Evolutionary conservation across 2,329 filamentous ascomycete genomes (phyloP).

Genomic region (Aspergillus sp.): DNA sequence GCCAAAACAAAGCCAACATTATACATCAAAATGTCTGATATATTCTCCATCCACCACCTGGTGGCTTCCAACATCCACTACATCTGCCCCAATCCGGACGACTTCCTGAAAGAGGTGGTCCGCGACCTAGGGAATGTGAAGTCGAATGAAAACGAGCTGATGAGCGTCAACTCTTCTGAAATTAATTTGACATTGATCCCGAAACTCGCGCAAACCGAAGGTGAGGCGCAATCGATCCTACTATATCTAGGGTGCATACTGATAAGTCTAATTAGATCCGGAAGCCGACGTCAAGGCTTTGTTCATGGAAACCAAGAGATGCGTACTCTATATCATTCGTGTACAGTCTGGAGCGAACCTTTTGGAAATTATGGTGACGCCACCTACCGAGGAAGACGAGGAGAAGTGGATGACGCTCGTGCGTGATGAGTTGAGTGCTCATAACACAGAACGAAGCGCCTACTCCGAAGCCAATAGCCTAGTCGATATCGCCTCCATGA

Average conservation of each 20-base stretch:
- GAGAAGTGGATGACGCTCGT: constrained; percentile 81
- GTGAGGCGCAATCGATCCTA: constrained; percentile 36
- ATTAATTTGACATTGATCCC: constrained; percentile 89
- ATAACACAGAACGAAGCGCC: constrained; percentile 71
- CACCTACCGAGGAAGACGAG: constrained; percentile 83
- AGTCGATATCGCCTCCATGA: constrained; percentile 84
- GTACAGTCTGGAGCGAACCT: constrained; percentile 89
- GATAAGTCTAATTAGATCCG: constrained; percentile 59
- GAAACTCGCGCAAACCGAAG: constrained; percentile 82
- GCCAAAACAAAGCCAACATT: constrained; percentile 93
- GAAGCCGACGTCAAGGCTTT: constrained; percentile 88
- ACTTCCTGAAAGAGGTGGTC: constrained; percentile 85
- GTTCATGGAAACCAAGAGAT: constrained; percentile 98
- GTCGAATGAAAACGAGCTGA: constrained; percentile 92
- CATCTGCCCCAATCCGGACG: constrained; percentile 79
- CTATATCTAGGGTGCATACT: constrained; percentile 14
- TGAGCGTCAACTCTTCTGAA: constrained; percentile 80
- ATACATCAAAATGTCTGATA: constrained; percentile 99
- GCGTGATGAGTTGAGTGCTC: constrained; percentile 73
- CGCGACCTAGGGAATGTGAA: constrained; percentile 94
- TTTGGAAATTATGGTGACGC: constrained; percentile 93
- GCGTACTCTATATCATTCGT: constrained; percentile 95
- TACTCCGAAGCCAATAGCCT: constrained; percentile 83
- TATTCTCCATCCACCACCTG: constrained; percentile 92
- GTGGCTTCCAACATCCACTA: constrained; percentile 74